A percentile compares a stretch with the other conserved stretches of the same genome.
These are phyloP conservation scores for Cryphonectria carpinicola DNA, from an alignment of 2,329 filamentous ascomycete genomes.

Conservation along the genomic window DNA sequence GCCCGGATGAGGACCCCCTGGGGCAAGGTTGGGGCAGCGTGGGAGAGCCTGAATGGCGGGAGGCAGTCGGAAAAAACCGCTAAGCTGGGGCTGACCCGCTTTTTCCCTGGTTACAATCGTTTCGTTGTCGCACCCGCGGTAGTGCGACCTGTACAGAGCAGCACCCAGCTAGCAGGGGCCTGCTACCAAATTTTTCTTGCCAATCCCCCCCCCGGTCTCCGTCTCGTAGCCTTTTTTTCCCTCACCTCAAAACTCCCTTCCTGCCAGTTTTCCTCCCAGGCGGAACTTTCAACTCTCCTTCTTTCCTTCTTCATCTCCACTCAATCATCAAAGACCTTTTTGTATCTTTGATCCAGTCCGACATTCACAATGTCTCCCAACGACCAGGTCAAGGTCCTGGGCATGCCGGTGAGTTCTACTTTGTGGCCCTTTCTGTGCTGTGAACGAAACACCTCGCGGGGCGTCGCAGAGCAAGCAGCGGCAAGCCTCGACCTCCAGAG, in stretches of 20 bases:
- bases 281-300: slow-evolving; percentile 37
- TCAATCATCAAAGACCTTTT: slow-evolving; percentile 52
- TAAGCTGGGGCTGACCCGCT: slow-evolving; percentile 9
- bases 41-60: slow-evolving; percentile 13
- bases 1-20: slow-evolving; percentile 7
- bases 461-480: background rate
- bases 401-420: slow-evolving; percentile 65
- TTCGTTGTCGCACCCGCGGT: slow-evolving; percentile 6
- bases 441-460: background rate
- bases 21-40: slow-evolving; percentile 5
- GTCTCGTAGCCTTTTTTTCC: slow-evolving; percentile 24
- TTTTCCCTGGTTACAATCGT: slow-evolving; percentile 8
- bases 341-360: slow-evolving; percentile 45
- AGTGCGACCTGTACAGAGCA: slow-evolving; percentile 10
- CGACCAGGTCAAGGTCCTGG: slow-evolving; percentile 63
- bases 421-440: slow-evolving; percentile 19
- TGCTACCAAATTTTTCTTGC: slow-evolving; percentile 52
- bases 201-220: slow-evolving; percentile 44
- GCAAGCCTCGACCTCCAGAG: background rate
- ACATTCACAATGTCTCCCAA: slow-evolving; percentile 57
- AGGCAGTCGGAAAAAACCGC: slow-evolving; percentile 14
- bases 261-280: slow-evolving; percentile 30
- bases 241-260: slow-evolving; percentile 24
- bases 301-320: slow-evolving; percentile 60
- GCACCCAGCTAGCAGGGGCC: slow-evolving; percentile 6